Conservation (phyloP, 495 filamentous ascomycete species). For the Penicillium coffeae region DNA sequence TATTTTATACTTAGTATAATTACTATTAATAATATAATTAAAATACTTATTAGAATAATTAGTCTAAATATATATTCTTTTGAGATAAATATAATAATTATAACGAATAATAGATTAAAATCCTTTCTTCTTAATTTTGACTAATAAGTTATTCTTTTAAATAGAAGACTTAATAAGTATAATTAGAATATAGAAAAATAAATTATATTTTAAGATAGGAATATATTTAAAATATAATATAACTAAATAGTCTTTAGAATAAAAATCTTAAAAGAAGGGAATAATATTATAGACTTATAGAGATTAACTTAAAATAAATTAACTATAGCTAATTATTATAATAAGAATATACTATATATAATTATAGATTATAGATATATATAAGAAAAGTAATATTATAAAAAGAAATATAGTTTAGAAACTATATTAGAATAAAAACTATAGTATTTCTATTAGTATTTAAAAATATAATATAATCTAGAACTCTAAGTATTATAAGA, state of each 20-base stretch:
- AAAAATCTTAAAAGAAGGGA: neutral
- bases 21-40: neutral
- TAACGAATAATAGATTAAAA: neutral
- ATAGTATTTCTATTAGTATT: too few relatives aligned
- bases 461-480: too few relatives aligned
- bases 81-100: neutral
- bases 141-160: neutral
- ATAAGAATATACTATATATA: neutral
- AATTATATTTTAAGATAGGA: neutral
- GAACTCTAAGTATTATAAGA: too few relatives aligned
- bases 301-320: neutral
- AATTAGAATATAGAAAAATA: neutral
- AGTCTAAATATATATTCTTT: neutral
- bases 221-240: neutral
- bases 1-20: neutral
- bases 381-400: too few relatives aligned
- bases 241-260: neutral
- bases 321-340: neutral
- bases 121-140: neutral
- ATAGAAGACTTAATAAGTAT: neutral
- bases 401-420: too few relatives aligned
- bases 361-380: neutral
- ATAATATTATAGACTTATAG: conserved; percentile 2
- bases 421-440: too few relatives aligned
- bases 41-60: neutral